Base-by-base conservation (phyloP, 257 asterid genomes). In the Pogostemon cablin region DNA sequence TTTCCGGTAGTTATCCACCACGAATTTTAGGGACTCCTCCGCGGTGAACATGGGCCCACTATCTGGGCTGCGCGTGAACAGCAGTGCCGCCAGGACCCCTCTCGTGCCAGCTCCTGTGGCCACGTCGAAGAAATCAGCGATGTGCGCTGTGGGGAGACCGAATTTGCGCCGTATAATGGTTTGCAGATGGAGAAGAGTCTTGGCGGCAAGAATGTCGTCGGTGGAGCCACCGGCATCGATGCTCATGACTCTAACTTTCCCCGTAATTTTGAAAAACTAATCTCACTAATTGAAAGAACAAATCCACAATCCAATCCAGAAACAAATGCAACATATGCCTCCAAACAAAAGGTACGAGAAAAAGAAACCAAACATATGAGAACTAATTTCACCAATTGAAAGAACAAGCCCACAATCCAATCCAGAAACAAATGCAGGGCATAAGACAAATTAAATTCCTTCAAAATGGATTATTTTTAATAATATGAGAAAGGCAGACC, bases 101-200 rank as follows among this genome's bases (percentile, higher is more conserved):
- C 97, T 96, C 40, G 74, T 67, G 9, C 93, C 97, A 62, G 96
- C 76, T 0, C 97, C 97, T 37, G 97, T 80, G 9, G 77, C 96
- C 0, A 87, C 88, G 76, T 91, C 97, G 74, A 91, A 87, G 86
- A 77, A 91, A 71, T 91, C 90, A 0, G 91, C 73, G 9, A 91
- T 72, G 43, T 67, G 76, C 53, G 97, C 86, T 11, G 78, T 67
- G 0, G 87, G 88, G 56, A 80, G 78, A 0, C 95, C 91, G 7
- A 91, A 84, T 47, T 82, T 79, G 3, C 71, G 75, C 2, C 83
- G 34, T 20, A 91, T 86, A 43, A 77, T 62, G 50, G 84, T 65
- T 55, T 91, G 88, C 66, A 91, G 75, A 9, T 79, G 86, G 63
- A 76, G 72, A 57, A 91, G 46, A 32, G 90, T 74, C 69, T 82